Evolutionary conservation across 257 asterid species (phyloP).

Genomic region (Capsicum rhomboideum): DNA sequence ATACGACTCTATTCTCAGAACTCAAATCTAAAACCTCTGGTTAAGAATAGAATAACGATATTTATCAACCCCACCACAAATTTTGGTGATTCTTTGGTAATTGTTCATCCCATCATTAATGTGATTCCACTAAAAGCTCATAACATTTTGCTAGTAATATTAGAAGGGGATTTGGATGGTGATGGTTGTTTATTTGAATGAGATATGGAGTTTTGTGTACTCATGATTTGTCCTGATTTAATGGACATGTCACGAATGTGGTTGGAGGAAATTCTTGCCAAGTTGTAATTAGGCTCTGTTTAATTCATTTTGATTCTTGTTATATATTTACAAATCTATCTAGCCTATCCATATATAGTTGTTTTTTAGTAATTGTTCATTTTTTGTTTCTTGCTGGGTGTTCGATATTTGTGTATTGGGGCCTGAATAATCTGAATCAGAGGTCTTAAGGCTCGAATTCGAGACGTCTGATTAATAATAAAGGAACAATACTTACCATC

Average conservation of each 20-base stretch:
- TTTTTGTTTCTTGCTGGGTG: not conserved
- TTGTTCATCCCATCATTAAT: no score
- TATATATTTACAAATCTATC: not conserved
- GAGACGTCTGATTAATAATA: not conserved
- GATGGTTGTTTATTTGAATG: no score
- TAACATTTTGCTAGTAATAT: no score
- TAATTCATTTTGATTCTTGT: not conserved
- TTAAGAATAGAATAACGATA: no score
- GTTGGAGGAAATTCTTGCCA: constrained; percentile 10
- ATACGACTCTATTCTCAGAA: no score
- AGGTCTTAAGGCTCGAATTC: not conserved
- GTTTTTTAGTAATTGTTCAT: not conserved
- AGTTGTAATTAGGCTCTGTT: not conserved
- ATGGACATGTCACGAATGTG: constrained; percentile 35
- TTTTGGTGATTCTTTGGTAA: no score
- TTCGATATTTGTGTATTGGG: not conserved
- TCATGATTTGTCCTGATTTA: not conserved
- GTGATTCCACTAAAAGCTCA: no score
- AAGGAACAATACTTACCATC: not conserved
- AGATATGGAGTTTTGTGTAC: no score
- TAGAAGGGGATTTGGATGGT: no score
- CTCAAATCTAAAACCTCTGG: no score
- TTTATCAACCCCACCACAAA: no score
- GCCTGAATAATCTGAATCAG: not conserved
- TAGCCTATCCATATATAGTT: not conserved